phyloP scores from a whole-genome alignment of 148 eudicot genomes.

The Chenopodium quinoa region DNA sequence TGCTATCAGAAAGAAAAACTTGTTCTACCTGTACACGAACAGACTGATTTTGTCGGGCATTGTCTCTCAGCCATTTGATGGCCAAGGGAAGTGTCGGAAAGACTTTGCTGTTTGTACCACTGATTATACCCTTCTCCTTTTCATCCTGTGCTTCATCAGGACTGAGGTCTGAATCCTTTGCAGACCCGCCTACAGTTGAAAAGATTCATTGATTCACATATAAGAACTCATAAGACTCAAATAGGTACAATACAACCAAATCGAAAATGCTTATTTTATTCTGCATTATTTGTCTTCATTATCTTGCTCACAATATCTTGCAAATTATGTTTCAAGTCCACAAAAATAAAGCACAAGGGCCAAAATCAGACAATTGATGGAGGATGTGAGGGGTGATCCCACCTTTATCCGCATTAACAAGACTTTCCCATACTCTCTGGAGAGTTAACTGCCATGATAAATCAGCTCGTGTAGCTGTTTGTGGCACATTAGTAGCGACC shows the following conservation, averaged over 20 bases:
- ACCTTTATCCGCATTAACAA: conserved; percentile 63
- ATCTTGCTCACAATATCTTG: neutral
- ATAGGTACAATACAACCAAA: neutral
- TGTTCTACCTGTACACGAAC: conserved; percentile 65
- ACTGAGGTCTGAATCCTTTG: conserved; percentile 38
- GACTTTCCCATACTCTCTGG: conserved; percentile 82
- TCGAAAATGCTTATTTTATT: neutral
- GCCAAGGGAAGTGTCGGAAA: conserved; percentile 88
- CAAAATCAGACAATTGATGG: neutral
- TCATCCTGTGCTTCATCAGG: conserved; percentile 44
- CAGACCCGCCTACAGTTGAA: conserved; percentile 40
- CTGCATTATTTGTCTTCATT: neutral
- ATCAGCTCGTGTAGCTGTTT: conserved; percentile 60
- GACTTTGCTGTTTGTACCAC: conserved; percentile 60
- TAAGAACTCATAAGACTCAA: neutral
- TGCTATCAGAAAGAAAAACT: neutral
- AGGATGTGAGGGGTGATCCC: neutral
- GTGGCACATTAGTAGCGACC: conserved; percentile 54
- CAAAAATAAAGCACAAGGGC: neutral
- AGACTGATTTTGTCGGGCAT: conserved; percentile 56
- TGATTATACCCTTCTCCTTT: conserved; percentile 35
- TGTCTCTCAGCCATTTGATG: conserved; percentile 87
- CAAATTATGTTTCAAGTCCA: neutral
- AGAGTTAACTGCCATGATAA: conserved; percentile 86
- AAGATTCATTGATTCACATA: neutral